A percentile compares a stretch with the other conserved stretches of the same genome.
These are phyloP conservation scores for Trypanosoma melophagium DNA, from an alignment of 208 protist species.

Conservation along the genomic window DNA sequence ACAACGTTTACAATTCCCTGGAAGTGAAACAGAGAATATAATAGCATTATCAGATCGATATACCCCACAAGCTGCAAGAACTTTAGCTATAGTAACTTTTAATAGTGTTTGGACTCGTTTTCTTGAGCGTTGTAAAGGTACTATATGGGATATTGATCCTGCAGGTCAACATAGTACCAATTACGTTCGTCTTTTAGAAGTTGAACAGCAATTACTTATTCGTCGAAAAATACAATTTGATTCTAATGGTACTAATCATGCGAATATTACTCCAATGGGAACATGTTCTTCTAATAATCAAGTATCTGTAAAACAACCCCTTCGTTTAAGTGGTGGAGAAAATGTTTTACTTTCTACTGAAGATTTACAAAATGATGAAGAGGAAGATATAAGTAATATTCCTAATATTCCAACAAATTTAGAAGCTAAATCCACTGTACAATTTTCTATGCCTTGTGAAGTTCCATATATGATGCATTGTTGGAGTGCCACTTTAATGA, in stretches of 20 bases:
- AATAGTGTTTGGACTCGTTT: constrained; percentile 59
- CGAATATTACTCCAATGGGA: constrained; percentile 36
- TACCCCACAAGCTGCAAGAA: constrained; percentile 34
- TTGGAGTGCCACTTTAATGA: constrained; percentile 83
- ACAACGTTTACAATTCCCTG: constrained; percentile 10
- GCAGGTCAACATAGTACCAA: constrained; percentile 33
- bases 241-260: constrained; percentile 69
- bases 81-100: constrained; percentile 40
- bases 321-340: constrained; percentile 61
- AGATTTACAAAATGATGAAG: constrained; percentile 35
- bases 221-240: constrained; percentile 72
- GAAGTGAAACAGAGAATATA: not conserved
- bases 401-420: constrained; percentile 28
- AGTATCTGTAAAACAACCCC: not conserved
- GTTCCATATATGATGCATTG: constrained; percentile 88
- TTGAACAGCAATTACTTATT: constrained; percentile 73
- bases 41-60: constrained; percentile 18
- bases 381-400: constrained; percentile 31
- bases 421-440: constrained; percentile 17
- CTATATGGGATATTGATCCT: constrained; percentile 71
- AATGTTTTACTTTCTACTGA: constrained; percentile 43
- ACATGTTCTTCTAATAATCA: not conserved
- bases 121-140: constrained; percentile 52
- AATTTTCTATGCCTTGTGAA: constrained; percentile 76
- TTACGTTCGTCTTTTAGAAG: constrained; percentile 59